phyloP scores from a whole-genome alignment of 805 yeast species.

The Jamesozyma rosinii region DNA sequence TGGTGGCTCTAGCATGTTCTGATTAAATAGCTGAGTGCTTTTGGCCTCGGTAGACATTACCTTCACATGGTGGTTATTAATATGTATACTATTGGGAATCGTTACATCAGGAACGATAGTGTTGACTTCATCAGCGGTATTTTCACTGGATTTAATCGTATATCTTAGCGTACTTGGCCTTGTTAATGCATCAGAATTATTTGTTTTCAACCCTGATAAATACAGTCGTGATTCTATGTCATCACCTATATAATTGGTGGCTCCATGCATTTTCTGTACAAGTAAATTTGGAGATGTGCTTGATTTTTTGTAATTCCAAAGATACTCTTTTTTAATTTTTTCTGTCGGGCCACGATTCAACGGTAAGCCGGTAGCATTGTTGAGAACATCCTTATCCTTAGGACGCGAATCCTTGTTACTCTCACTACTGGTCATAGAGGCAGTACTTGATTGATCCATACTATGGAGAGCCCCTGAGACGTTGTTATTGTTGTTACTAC shows the following conservation, averaged over 20 bases:
- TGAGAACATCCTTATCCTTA: slow-evolving; percentile 45
- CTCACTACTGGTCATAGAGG: not conserved
- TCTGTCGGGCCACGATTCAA: slow-evolving; percentile 58
- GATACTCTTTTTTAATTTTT: slow-evolving; percentile 46
- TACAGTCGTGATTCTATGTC: slow-evolving; percentile 13
- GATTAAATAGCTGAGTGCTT: slow-evolving; percentile 39
- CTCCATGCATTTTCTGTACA: too few relatives aligned
- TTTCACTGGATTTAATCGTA: not conserved
- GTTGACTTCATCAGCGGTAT: not conserved
- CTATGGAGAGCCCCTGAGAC: not conserved
- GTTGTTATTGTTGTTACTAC: not conserved
- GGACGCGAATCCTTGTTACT: not conserved
- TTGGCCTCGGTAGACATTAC: slow-evolving; percentile 13
- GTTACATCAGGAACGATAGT: not conserved
- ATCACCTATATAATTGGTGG: not conserved
- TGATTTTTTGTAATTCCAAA: slow-evolving; percentile 38
- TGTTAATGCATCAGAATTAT: slow-evolving; percentile 30
- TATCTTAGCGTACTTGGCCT: slow-evolving; percentile 26
- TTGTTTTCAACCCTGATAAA: slow-evolving; percentile 26
- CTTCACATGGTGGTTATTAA: slow-evolving; percentile 3
- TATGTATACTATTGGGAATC: not conserved
- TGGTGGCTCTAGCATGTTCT: slow-evolving; percentile 18
- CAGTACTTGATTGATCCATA: too few relatives aligned
- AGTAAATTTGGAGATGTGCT: slow-evolving; percentile 2
- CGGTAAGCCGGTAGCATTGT: slow-evolving; percentile 65